Conservation (phyloP, 2,329 filamentous ascomycete genomes). For the Colletotrichum camelliae region DNA sequence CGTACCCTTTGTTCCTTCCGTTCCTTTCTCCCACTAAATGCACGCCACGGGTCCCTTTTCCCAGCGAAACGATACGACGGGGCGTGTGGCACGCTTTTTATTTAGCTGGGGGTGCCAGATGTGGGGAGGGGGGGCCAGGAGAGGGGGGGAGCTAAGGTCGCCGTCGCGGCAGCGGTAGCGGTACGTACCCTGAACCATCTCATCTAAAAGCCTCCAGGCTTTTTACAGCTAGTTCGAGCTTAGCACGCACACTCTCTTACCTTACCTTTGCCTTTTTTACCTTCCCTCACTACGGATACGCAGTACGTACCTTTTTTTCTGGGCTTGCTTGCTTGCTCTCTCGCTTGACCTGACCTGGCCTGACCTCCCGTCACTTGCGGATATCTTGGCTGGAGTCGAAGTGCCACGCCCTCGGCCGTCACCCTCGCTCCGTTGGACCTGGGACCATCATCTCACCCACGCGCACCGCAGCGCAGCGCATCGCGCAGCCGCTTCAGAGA, state of each 20-base stretch:
- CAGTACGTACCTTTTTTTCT: not conserved
- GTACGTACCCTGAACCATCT: constrained; percentile 11
- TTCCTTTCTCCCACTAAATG: not conserved
- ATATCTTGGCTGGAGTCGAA: not conserved
- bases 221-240: not conserved
- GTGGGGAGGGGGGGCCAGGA: not conserved
- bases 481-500: not conserved
- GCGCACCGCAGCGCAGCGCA: not conserved
- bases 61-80: constrained; percentile 19
- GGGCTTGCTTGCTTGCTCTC: not conserved
- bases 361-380: not conserved
- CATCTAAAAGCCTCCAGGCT: constrained; percentile 3
- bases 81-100: constrained; percentile 13
- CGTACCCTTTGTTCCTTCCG: constrained; percentile 18
- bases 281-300: not conserved
- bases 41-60: constrained; percentile 5
- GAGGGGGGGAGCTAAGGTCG: not conserved
- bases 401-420: not conserved
- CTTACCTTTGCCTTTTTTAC: not conserved
- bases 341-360: not conserved
- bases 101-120: constrained; percentile 6
- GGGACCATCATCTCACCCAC: not conserved
- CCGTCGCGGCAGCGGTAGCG: not conserved
- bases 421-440: not conserved
- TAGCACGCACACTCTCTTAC: not conserved